Conservation (phyloP, 352 stramenopile genomes). For the Pythium inflatum region DNA sequence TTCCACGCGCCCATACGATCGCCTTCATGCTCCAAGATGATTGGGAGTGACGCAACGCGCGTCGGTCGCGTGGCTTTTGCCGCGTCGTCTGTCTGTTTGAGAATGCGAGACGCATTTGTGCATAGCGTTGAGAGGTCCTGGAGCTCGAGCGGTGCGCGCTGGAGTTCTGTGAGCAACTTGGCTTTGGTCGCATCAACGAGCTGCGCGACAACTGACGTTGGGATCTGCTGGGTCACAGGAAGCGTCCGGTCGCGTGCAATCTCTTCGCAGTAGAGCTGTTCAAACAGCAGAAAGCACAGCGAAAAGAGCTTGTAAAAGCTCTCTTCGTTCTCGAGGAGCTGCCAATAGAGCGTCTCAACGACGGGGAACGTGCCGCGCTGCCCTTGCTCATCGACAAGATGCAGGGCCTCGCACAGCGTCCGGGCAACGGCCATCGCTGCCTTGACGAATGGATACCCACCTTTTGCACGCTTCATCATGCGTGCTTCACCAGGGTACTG, state of each 20-base stretch:
- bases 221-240: constrained; percentile 24
- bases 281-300: constrained; percentile 65
- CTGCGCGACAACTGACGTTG: constrained; percentile 42
- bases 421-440: constrained; percentile 51
- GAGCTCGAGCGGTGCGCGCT: constrained; percentile 49
- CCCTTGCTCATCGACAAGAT: constrained; percentile 50
- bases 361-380: constrained; percentile 54
- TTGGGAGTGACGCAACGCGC: neutral
- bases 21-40: neutral
- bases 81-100: constrained; percentile 11
- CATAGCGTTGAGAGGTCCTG: constrained; percentile 48
- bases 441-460: constrained; percentile 72
- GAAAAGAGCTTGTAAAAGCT: constrained; percentile 67
- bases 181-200: constrained; percentile 50
- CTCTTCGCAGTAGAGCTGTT: constrained; percentile 70
- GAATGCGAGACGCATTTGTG: constrained; percentile 44
- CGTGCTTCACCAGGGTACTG: constrained; percentile 55
- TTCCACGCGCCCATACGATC: constrained; percentile 13
- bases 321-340: constrained; percentile 52
- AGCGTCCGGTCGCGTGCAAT: constrained; percentile 43
- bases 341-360: constrained; percentile 61
- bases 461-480: constrained; percentile 65
- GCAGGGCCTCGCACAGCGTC: constrained; percentile 52
- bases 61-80: neutral
- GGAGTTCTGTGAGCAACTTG: constrained; percentile 43